Conservation (phyloP, 139 green algal genomes). For the Chlamydomonas sp. region DNA sequence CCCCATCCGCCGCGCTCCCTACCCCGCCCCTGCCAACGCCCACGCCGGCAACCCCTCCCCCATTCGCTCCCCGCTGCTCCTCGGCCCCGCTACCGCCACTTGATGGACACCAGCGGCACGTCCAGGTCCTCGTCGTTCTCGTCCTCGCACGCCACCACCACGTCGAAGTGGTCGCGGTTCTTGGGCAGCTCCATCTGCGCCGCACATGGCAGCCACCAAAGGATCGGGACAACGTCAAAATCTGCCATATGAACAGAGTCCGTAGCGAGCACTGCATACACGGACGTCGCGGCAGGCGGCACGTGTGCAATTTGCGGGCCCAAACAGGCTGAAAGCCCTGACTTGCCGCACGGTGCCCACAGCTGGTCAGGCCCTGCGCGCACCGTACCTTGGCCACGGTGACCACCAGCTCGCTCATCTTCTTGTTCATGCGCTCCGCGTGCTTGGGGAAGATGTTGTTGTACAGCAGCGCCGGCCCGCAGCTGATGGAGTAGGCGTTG, state of each 20-base stretch:
- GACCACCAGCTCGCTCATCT: conserved; percentile 71
- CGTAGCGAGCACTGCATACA: too few relatives aligned
- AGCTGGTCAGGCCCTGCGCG: too few relatives aligned
- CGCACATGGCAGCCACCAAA: conserved; percentile 65
- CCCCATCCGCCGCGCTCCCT: too few relatives aligned
- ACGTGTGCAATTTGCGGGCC: not conserved
- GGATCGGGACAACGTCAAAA: conserved; percentile 26
- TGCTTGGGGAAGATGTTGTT: conserved; percentile 99
- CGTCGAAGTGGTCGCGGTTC: conserved; percentile 92
- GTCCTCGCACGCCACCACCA: conserved; percentile 98
- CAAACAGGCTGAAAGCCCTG: too few relatives aligned
- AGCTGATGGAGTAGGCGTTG: conserved; percentile 94
- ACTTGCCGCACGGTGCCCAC: too few relatives aligned
- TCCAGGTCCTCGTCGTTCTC: conserved; percentile 81
- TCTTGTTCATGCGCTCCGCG: conserved; percentile 89
- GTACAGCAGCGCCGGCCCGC: conserved; percentile 93
- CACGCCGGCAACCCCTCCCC: too few relatives aligned
- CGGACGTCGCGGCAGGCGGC: not conserved
- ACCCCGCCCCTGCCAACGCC: too few relatives aligned
- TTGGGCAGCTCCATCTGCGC: conserved; percentile 89
- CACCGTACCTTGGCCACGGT: conserved; percentile 87
- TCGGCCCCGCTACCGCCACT: conserved; percentile 51
- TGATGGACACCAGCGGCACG: conserved; percentile 73
- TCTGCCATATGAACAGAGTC: too few relatives aligned
- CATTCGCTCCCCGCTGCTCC: too few relatives aligned